Evolutionary conservation across 176 grass and related monocot genomes (phyloP).

Genomic region (Eremochloa ophiuroides): DNA sequence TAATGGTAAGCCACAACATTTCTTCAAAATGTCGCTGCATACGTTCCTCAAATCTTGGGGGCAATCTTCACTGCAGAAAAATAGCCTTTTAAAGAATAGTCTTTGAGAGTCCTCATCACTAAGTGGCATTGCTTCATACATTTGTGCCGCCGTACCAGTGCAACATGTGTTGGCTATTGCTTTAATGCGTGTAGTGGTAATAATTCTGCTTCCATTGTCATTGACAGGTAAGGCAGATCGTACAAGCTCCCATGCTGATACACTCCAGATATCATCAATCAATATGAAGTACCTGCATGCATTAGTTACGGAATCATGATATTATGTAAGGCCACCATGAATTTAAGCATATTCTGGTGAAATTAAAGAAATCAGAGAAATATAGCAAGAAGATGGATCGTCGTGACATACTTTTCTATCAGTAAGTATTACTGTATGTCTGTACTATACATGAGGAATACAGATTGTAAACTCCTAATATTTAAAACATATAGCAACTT

Average conservation of each 20-base stretch:
- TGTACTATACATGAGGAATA: no score
- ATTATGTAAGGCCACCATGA: neutral
- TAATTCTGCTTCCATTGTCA: neutral
- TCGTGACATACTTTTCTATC: no score
- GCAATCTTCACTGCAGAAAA: neutral
- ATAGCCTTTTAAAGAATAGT: constrained; percentile 10
- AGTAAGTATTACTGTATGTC: no score
- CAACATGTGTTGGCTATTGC: neutral
- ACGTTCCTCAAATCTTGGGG: neutral
- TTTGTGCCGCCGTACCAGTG: neutral
- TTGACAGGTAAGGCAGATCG: neutral
- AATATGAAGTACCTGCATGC: neutral
- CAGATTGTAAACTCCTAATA: no score
- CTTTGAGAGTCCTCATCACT: neutral
- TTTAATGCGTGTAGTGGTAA: neutral
- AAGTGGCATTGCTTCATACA: constrained; percentile 1
- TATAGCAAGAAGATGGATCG: no score
- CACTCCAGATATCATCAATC: constrained; percentile 13
- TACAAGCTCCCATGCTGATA: neutral
- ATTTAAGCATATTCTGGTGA: neutral
- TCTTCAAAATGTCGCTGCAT: neutral
- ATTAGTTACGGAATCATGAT: neutral
- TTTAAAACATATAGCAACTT: no score
- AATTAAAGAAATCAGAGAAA: no score
- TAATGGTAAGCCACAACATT: constrained; percentile 28